Conservation (phyloP, 2,329 filamentous ascomycete species). For the Onygena corvina region DNA sequence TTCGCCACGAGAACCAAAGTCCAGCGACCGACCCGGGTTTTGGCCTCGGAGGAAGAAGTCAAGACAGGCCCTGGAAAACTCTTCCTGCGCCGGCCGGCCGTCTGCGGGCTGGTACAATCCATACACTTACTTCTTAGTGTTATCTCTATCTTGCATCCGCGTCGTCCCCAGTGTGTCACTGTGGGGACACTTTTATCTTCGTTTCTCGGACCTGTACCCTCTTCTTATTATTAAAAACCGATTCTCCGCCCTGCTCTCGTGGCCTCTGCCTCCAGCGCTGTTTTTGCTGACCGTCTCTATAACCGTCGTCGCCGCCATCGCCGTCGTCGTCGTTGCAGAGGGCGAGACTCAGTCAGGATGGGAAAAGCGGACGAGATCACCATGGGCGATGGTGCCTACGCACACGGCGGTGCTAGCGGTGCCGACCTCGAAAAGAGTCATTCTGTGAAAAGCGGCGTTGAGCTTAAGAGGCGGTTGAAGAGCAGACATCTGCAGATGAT, state of each 20-base stretch:
- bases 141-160: background rate
- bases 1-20: too few species aligned
- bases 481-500: slow-evolving; percentile 94
- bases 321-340: background rate
- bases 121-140: background rate
- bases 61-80: background rate
- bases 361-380: slow-evolving; percentile 3
- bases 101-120: background rate
- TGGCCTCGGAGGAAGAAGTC: too few species aligned
- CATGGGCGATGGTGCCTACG: background rate
- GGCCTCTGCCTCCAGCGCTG: too few species aligned
- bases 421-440: slow-evolving; percentile 28
- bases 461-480: slow-evolving; percentile 66
- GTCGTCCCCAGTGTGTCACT: background rate
- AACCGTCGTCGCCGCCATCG: background rate
- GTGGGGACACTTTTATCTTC: background rate
- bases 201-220: background rate
- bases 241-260: background rate
- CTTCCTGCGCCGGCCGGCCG: background rate
- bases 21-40: too few species aligned
- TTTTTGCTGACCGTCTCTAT: background rate
- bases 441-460: slow-evolving; percentile 46
- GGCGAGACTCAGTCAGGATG: background rate
- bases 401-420: background rate
- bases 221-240: too few species aligned